Conservation (phyloP, 2,329 filamentous ascomycete species). For the Aureobasidium vineae region DNA sequence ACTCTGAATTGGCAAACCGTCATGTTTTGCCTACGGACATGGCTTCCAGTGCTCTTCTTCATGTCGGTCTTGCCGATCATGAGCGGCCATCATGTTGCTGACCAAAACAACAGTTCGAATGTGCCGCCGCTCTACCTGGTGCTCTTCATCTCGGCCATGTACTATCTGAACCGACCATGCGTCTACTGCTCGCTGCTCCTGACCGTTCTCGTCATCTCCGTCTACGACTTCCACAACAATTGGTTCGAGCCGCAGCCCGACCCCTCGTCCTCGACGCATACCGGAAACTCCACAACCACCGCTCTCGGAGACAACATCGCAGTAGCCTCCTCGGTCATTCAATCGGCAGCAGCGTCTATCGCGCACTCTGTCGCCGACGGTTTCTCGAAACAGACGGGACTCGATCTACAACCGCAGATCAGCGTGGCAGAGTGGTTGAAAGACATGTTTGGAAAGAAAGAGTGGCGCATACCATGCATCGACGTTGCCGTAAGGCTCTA, state of each 20-base stretch:
- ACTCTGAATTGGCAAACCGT: conserved; percentile 24
- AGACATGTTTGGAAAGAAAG: conserved; percentile 73
- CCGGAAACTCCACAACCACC: conserved; percentile 24
- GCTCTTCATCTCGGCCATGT: conserved; percentile 74
- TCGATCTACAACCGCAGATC: conserved; percentile 63
- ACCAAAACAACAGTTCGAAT: conserved; percentile 42
- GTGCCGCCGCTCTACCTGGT: conserved; percentile 52
- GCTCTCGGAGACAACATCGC: conserved; percentile 67
- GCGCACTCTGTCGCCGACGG: conserved; percentile 66
- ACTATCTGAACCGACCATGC: conserved; percentile 94
- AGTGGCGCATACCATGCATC: conserved; percentile 89
- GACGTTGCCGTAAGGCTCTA: conserved; percentile 80
- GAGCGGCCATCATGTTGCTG: background rate
- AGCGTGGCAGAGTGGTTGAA: conserved; percentile 83
- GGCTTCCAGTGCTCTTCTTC: conserved; percentile 52
- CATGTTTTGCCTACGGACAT: conserved; percentile 67
- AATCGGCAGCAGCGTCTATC: conserved; percentile 67
- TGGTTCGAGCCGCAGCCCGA: conserved; percentile 81
- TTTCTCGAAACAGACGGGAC: conserved; percentile 44
- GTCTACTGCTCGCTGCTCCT: conserved; percentile 97
- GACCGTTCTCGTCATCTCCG: conserved; percentile 89
- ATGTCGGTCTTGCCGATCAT: conserved; percentile 44
- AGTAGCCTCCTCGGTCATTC: conserved; percentile 52
- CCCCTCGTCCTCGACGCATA: conserved; percentile 31
- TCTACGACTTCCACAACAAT: conserved; percentile 88